Conservation (phyloP, 371 early-diverging fungal genomes). For the Mortierella sp. region DNA sequence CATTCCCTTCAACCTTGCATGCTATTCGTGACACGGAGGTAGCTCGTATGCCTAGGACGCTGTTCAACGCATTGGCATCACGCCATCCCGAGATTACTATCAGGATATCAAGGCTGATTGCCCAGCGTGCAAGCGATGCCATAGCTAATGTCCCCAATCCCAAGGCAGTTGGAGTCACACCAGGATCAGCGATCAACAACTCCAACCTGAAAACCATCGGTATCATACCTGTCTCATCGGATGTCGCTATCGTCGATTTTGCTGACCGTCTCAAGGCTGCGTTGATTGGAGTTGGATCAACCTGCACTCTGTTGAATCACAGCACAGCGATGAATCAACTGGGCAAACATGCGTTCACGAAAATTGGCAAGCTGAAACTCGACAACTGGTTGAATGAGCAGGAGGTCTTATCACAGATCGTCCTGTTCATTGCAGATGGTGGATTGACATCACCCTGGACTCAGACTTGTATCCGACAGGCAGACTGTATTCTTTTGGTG, state of each 20-base stretch:
- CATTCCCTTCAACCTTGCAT: conserved; percentile 90
- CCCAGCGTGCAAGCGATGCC: conserved; percentile 72
- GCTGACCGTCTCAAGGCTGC: conserved; percentile 83
- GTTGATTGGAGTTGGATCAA: conserved; percentile 78
- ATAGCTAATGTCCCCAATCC: conserved; percentile 18
- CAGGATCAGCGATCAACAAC: conserved; percentile 69
- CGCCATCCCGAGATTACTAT: conserved; percentile 93
- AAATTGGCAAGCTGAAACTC: conserved; percentile 91
- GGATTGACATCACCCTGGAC: conserved; percentile 94
- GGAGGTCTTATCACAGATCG: conserved; percentile 88
- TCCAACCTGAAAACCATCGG: conserved; percentile 93
- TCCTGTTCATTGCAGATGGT: conserved; percentile 95
- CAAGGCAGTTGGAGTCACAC: conserved; percentile 27
- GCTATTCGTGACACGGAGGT: conserved; percentile 97
- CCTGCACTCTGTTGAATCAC: conserved; percentile 81
- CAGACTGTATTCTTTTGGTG: conserved; percentile 94
- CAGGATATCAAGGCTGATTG: conserved; percentile 91
- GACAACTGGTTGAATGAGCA: conserved; percentile 93
- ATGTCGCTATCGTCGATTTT: conserved; percentile 91
- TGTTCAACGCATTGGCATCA: conserved; percentile 91
- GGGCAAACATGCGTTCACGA: conserved; percentile 92
- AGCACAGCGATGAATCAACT: conserved; percentile 82
- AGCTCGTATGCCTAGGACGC: conserved; percentile 93
- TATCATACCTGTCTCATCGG: conserved; percentile 85
- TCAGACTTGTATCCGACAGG: conserved; percentile 94